Evolutionary conservation across 192 early-diverging fungal species (phyloP).

Genomic region (Backusella circina): DNA sequence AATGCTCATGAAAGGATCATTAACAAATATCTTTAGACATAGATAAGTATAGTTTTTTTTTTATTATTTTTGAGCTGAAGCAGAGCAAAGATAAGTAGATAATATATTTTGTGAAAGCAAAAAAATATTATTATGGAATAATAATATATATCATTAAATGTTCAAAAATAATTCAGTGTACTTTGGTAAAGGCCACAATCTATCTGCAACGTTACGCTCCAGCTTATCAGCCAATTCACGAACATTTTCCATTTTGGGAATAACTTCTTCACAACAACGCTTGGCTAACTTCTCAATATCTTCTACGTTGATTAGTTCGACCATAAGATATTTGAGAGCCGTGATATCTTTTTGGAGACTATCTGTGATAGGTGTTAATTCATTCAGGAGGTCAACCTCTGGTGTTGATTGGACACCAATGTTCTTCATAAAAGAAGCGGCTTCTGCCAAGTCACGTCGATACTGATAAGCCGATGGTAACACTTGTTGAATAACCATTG

Average conservation of each 20-base stretch:
- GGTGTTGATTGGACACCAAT: slow-evolving; percentile 52
- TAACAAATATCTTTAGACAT: too few species aligned
- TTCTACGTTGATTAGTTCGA: slow-evolving; percentile 52
- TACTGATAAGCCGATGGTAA: slow-evolving; percentile 89
- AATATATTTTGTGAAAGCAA: neutral
- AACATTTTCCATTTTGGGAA: slow-evolving; percentile 70
- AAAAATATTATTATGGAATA: neutral
- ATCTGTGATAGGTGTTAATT: slow-evolving; percentile 56
- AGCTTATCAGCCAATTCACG: slow-evolving; percentile 70
- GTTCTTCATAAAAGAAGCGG: slow-evolving; percentile 66
- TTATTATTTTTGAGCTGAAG: too few species aligned
- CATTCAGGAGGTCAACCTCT: slow-evolving; percentile 67
- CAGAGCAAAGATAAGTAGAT: too few species aligned
- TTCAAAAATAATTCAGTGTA: slow-evolving; percentile 89
- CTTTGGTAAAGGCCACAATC: slow-evolving; percentile 94
- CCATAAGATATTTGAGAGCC: slow-evolving; percentile 55
- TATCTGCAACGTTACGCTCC: slow-evolving; percentile 84
- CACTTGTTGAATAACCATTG: slow-evolving; percentile 79
- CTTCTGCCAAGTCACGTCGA: slow-evolving; percentile 84
- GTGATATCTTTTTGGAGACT: slow-evolving; percentile 52
- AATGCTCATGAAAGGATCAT: too few species aligned
- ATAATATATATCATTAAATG: slow-evolving; percentile 31
- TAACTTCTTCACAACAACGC: slow-evolving; percentile 54
- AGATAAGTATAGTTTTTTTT: too few species aligned
- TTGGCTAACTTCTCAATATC: slow-evolving; percentile 64